Percentiles rank a stretch among this genome's conserved stretches.
These are phyloP conservation scores for Cutaneotrichosporon sp. DNA, from an alignment of 1,284 basidiomycete species.

Conservation along the genomic window DNA sequence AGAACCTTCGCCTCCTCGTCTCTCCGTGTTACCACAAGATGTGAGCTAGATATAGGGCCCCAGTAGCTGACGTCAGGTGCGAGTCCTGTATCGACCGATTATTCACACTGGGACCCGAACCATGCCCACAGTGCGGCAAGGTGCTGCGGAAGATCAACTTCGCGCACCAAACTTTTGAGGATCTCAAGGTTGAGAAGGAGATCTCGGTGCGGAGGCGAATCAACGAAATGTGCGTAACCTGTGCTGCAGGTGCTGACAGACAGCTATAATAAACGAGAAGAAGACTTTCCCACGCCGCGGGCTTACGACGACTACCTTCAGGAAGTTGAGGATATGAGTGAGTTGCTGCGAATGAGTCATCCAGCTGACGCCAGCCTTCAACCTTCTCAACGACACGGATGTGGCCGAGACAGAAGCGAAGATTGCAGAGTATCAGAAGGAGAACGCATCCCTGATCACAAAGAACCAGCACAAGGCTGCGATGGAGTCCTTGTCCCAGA, in stretches of 20 bases:
- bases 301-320: slow-evolving; percentile 97
- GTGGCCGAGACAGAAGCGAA: slow-evolving; percentile 77
- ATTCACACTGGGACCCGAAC: slow-evolving; percentile 92
- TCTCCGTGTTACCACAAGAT: slow-evolving; percentile 99
- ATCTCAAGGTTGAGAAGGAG: slow-evolving; percentile 93
- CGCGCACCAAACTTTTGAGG: slow-evolving; percentile 94
- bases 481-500: slow-evolving; percentile 46
- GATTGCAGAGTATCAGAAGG: slow-evolving; percentile 69
- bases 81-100: slow-evolving; percentile 96
- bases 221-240: slow-evolving; percentile 64
- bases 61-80: slow-evolving; percentile 61
- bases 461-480: slow-evolving; percentile 67
- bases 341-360: slow-evolving; percentile 40
- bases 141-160: slow-evolving; percentile 91
- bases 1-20: slow-evolving; percentile 86
- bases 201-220: slow-evolving; percentile 81
- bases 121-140: slow-evolving; percentile 88
- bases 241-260: slow-evolving; percentile 14
- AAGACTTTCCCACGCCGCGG: slow-evolving; percentile 77
- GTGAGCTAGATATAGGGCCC: slow-evolving; percentile 51
- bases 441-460: slow-evolving; percentile 75
- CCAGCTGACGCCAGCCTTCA: slow-evolving; percentile 61
- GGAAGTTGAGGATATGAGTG: slow-evolving; percentile 91
- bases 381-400: slow-evolving; percentile 88
- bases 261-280: slow-evolving; percentile 87